Evolutionary conservation across 306 rosid species (phyloP), one percentile per base, ranked within the genome.

Genomic region (Quillaja saponaria): DNA sequence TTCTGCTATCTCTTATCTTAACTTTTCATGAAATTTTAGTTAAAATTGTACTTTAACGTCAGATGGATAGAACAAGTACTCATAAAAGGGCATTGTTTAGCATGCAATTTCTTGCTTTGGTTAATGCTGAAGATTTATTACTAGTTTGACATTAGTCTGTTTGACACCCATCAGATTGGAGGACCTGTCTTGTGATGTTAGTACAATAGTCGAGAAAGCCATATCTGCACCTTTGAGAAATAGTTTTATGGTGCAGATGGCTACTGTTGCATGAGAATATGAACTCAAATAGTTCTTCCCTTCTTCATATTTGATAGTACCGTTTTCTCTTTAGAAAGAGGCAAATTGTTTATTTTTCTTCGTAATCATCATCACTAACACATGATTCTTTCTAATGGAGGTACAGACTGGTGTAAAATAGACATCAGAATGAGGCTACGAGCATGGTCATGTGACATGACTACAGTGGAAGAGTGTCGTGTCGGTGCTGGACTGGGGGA

Each of bases 401-500:
- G 55, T 64, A 61, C 81, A 91, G 98, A 81, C 69, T 66, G 92
- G 85, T 48, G 88, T 31, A 76, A 64, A 64, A 58, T 71, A 28
- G 88, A 86, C 76, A 61, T 57, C 3, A 58, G 61, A 52, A 92
- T 86, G 41, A 81, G 73, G 71, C 80, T 91, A 54, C 96, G 98
- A 75, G 95, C 96, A 34, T 91, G 98, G 98, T 84, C 88, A 31
- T 91, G 98, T 96, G 98, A 91, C 77, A 73, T 58, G 60, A 67
- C 79, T 31, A 86, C 92, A 0, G 98, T 92, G 39, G 96, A 91
- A 74, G 98, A 91, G 71, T 71, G 82, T 51, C 95, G 98, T 5
- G 98, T 88, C 7, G 98, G 98, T 68, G 98, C 98, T 25, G 96
- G 98, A 40, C 79, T 88, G 19, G 98, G 95, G 31, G 98, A 91